Base-by-base conservation (phyloP, 352 stramenopile genomes). In the Phytophthora multivora region DNA sequence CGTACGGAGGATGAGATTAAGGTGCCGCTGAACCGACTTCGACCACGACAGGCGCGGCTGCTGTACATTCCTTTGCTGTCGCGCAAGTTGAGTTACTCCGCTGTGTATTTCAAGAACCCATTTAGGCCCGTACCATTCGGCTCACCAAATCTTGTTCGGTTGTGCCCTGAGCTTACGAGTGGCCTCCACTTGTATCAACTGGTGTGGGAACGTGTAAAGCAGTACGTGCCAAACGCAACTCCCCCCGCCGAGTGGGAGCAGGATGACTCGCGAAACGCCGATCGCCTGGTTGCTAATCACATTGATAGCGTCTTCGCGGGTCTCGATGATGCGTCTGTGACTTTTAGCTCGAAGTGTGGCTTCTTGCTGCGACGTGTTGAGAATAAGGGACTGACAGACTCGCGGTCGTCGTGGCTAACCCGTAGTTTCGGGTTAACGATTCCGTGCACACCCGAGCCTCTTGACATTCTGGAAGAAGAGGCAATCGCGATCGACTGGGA, bases 401-500 rank as follows among this genome's bases (percentile, higher is more conserved):
- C 88, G 19, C 77, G 88, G 2, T 85, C 86, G 4, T 74, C 69
- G 10, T 96, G 88, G 88, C 69, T 96, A 9, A 89, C 75, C 11
- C 81, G 88, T 11, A 90, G 79, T 54, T 96, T 96, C 50, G 88
- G 88, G 19, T 76, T 77, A 28, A 90, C 83, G 21, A 93, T 96
- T 45, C 83, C 88, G 12, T 96, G 88, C 68, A 93, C 76, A 1
- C 67, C 77, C 7, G 80, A 92, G 19, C 71, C 80, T 11, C 52
- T 96, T 2, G 86, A 93, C 38, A 83, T 96, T 50, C 63, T 93
- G 33, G 88, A 96, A 38, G 88, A 96, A 61, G 88, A 96, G 57
- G 86, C 84, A 3, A 93, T 96, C 53, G 83, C 88, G 5, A 90
- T 96, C 46, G 88, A 96, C 57, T 96, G 88, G 88, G 88, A 95